Conservation (phyloP, 1,284 basidiomycete genomes). For the Fomitopsis palustris region DNA sequence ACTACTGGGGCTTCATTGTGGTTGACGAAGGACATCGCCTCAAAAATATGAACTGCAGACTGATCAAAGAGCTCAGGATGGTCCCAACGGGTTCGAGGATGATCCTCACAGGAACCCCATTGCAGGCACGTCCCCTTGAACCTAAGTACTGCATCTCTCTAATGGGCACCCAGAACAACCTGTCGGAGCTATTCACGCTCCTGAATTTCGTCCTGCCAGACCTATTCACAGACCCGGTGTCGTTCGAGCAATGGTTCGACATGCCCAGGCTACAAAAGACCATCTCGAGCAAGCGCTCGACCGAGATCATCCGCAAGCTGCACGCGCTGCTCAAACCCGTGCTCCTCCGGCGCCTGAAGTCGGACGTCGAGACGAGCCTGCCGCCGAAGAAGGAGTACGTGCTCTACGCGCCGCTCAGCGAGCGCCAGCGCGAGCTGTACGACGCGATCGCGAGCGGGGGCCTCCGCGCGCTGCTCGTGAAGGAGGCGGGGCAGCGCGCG, state of each 20-base stretch:
- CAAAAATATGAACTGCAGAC: slow-evolving; percentile 89
- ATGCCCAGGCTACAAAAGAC: slow-evolving; percentile 59
- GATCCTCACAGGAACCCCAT: slow-evolving; percentile 90
- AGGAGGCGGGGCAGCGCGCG: slow-evolving; percentile 21
- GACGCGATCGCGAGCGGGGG: slow-evolving; percentile 72
- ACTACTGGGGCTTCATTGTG: slow-evolving; percentile 90
- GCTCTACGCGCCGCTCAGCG: slow-evolving; percentile 86
- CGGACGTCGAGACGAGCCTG: slow-evolving; percentile 83
- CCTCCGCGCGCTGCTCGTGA: slow-evolving; percentile 40
- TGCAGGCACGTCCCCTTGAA: slow-evolving; percentile 57
- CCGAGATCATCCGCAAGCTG: slow-evolving; percentile 74
- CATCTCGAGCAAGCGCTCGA: slow-evolving; percentile 57
- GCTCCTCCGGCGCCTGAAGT: slow-evolving; percentile 89
- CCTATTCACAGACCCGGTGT: slow-evolving; percentile 87
- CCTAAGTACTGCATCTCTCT: neutral
- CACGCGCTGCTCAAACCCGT: slow-evolving; percentile 95
- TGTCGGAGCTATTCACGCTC: slow-evolving; percentile 91
- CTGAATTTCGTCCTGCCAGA: slow-evolving; percentile 94
- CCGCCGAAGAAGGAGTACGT: slow-evolving; percentile 96
- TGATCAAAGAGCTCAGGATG: slow-evolving; percentile 90
- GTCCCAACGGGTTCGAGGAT: slow-evolving; percentile 85
- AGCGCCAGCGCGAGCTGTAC: slow-evolving; percentile 81
- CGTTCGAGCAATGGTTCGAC: slow-evolving; percentile 91
- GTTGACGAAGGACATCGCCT: slow-evolving; percentile 95
- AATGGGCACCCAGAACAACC: slow-evolving; percentile 64